phyloP scores from a whole-genome alignment of 176 grass and related monocot species.

The Bonia amplexicaulis region DNA sequence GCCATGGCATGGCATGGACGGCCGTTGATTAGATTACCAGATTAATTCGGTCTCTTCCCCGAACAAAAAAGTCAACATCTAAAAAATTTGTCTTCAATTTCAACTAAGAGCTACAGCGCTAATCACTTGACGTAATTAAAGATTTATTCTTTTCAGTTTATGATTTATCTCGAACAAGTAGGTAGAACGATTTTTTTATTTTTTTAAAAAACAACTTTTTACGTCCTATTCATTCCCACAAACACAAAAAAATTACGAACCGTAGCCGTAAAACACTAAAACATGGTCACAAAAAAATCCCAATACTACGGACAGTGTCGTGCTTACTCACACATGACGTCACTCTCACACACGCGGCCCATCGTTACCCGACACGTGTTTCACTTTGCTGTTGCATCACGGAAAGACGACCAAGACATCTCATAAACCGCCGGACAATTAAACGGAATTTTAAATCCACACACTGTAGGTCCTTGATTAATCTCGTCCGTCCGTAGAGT shows the following conservation, averaged over 20 bases:
- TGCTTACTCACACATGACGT: background rate
- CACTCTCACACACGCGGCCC: background rate
- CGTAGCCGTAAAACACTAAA: too few species aligned
- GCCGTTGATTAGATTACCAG: too few species aligned
- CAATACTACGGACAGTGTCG: background rate
- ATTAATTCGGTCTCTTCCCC: too few species aligned
- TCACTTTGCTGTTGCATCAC: background rate
- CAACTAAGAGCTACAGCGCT: background rate
- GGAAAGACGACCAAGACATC: background rate
- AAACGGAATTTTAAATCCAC: background rate
- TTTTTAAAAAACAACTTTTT: too few species aligned
- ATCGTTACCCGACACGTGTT: background rate
- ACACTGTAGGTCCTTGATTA: background rate
- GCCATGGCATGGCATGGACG: background rate
- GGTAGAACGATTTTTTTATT: too few species aligned
- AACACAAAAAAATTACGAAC: too few species aligned
- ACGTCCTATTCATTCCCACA: too few species aligned
- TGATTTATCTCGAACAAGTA: too few species aligned
- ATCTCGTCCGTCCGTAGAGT: background rate
- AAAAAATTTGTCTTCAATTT: too few species aligned
- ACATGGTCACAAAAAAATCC: too few species aligned
- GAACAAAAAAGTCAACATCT: too few species aligned
- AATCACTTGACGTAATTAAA: background rate
- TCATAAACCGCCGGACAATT: constrained; percentile 19
- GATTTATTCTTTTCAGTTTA: too few species aligned